Conservation (phyloP, 2,329 filamentous ascomycete species). For the Aspergillus quadrilineatus region DNA sequence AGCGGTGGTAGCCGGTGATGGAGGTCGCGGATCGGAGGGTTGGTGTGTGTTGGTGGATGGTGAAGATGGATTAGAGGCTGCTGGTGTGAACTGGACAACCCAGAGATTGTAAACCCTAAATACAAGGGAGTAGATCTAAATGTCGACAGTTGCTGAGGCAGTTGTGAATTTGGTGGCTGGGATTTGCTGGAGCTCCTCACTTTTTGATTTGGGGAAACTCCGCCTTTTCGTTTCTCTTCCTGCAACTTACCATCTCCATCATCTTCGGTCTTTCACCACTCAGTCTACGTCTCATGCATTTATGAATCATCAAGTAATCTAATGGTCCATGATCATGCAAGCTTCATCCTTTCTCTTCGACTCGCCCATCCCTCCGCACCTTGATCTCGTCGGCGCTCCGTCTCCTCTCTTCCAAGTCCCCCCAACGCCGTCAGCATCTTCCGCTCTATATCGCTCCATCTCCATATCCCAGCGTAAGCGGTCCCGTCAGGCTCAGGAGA, state of each 20-base stretch:
- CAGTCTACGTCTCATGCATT: slow-evolving; percentile 9
- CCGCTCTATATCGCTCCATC: slow-evolving; percentile 38
- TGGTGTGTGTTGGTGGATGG: slow-evolving; percentile 90
- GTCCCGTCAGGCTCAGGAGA: slow-evolving; percentile 28
- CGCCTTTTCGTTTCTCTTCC: slow-evolving; percentile 6
- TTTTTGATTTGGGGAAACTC: slow-evolving; percentile 7
- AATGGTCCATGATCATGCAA: slow-evolving; percentile 24
- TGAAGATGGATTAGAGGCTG: slow-evolving; percentile 58
- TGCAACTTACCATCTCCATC: slow-evolving; percentile 4
- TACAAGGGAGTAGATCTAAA: not conserved
- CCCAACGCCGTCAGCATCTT: slow-evolving; percentile 36
- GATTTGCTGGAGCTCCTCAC: slow-evolving; percentile 5
- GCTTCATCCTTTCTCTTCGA: slow-evolving; percentile 35
- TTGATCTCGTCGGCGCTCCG: slow-evolving; percentile 39
- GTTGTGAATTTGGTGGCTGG: slow-evolving; percentile 12
- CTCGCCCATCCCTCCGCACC: slow-evolving; percentile 37
- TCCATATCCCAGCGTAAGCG: slow-evolving; percentile 34
- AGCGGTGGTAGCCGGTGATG: slow-evolving; percentile 65
- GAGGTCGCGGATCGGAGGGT: slow-evolving; percentile 67
- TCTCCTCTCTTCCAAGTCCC: slow-evolving; percentile 41
- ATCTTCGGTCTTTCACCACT: not conserved
- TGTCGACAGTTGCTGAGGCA: not conserved
- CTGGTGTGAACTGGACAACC: slow-evolving; percentile 52
- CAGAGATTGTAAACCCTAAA: slow-evolving; percentile 38
- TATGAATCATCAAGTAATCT: slow-evolving; percentile 6